These are phyloP conservation scores for Chlorociboria aeruginascens DNA, from an alignment of 495 filamentous ascomycete species.

Conservation along the genomic window DNA sequence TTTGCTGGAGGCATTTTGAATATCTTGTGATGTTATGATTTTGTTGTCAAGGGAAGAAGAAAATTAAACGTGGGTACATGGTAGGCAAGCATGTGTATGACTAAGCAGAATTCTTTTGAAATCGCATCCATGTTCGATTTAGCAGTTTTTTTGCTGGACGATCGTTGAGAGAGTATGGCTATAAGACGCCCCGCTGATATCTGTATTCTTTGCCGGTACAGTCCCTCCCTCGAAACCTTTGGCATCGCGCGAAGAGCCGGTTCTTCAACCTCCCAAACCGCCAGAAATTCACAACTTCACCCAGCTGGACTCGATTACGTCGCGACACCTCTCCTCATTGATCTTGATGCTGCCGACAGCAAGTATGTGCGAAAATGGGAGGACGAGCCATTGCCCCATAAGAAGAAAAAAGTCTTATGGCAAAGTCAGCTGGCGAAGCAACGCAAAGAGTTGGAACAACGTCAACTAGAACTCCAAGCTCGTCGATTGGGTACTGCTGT, in stretches of 20 bases:
- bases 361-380: constrained; percentile 5
- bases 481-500: background rate
- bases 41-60: background rate
- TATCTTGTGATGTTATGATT: background rate
- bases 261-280: too few species aligned
- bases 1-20: constrained; percentile 32
- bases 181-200: constrained; percentile 6
- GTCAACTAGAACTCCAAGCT: background rate
- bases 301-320: background rate
- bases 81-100: background rate
- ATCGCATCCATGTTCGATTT: background rate
- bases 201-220: constrained; percentile 6
- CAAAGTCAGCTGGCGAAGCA: background rate
- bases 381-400: background rate
- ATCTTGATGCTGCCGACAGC: constrained; percentile 16
- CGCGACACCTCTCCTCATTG: constrained; percentile 12
- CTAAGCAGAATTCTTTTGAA: background rate
- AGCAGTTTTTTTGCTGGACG: too few species aligned
- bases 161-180: background rate
- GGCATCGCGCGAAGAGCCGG: too few species aligned
- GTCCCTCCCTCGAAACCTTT: background rate
- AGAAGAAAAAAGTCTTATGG: background rate
- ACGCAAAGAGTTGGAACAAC: too few species aligned
- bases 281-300: too few species aligned
- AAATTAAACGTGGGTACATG: background rate